Evolutionary conservation across 1,284 basidiomycete species (phyloP).

Genomic region (Cryptococcus amylolentus): DNA sequence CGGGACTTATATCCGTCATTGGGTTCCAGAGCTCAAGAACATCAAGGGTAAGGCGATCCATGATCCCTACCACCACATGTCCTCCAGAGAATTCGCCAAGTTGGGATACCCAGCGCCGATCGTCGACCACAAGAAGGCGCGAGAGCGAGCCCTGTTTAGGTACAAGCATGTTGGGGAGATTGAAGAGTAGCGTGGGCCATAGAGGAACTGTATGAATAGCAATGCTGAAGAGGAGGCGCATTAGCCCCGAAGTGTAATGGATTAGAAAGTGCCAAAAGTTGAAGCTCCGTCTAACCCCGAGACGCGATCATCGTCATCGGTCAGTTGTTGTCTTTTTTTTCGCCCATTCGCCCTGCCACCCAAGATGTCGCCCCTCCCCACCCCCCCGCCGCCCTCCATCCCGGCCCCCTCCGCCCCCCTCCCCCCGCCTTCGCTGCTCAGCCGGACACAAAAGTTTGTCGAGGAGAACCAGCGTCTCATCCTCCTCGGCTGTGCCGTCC

Average conservation of each 20-base stretch:
- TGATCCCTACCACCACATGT: conserved; percentile 61
- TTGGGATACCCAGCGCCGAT: conserved; percentile 77
- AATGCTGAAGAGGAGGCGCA: too few species aligned
- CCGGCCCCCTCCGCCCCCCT: conserved; percentile 6
- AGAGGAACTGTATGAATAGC: too few species aligned
- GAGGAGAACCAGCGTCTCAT: conserved; percentile 48
- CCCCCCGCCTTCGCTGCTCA: conserved; percentile 28
- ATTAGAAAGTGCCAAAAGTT: neutral
- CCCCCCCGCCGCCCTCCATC: conserved; percentile 12
- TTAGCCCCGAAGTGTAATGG: neutral
- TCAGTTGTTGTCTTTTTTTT: neutral
- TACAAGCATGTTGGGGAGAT: conserved; percentile 70
- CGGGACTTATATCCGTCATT: conserved; percentile 81
- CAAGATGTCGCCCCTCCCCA: conserved; percentile 12
- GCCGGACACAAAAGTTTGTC: conserved; percentile 42
- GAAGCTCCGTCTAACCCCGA: neutral
- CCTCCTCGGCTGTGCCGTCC: conserved; percentile 58
- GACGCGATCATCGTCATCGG: neutral
- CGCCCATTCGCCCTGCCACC: neutral
- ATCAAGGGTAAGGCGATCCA: conserved; percentile 63
- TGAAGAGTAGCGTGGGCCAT: neutral
- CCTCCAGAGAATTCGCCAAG: conserved; percentile 61
- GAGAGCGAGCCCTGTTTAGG: conserved; percentile 71
- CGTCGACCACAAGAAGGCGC: conserved; percentile 69
- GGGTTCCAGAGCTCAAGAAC: conserved; percentile 76